Conservation (phyloP, 331 rosid species). For the Ulmus americana region DNA sequence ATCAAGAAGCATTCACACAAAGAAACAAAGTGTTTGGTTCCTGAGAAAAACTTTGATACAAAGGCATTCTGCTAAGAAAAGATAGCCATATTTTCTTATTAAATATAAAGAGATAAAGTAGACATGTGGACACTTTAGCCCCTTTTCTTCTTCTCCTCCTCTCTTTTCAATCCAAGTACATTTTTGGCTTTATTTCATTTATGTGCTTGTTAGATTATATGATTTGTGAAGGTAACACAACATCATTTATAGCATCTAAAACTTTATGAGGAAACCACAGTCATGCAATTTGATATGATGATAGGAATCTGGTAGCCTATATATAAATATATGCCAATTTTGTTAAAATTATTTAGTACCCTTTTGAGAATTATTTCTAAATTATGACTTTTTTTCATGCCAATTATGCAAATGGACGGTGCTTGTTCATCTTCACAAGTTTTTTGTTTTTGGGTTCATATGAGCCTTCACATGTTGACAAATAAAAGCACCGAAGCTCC, state of each 20-base stretch:
- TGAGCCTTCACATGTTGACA: slow-evolving; percentile 14
- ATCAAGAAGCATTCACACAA: slow-evolving; percentile 32
- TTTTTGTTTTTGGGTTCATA: slow-evolving; percentile 22
- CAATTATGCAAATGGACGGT: slow-evolving; percentile 22
- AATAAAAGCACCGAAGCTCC: slow-evolving; percentile 19
- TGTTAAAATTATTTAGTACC: background rate
- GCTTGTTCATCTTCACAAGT: slow-evolving; percentile 13
- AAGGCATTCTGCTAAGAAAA: slow-evolving; percentile 24
- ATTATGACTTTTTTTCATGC: slow-evolving; percentile 16
- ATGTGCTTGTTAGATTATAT: background rate
- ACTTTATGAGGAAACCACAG: background rate
- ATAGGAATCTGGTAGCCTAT: background rate
- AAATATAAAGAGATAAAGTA: background rate
- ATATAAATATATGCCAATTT: background rate
- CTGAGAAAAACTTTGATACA: slow-evolving; percentile 23
- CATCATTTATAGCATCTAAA: background rate
- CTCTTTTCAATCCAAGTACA: slow-evolving; percentile 10
- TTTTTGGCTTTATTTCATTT: slow-evolving; percentile 27
- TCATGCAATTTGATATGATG: background rate
- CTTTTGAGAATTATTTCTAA: background rate
- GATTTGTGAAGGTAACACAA: background rate
- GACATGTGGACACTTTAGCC: slow-evolving; percentile 17
- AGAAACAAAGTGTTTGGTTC: slow-evolving; percentile 21
- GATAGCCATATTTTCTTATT: slow-evolving; percentile 11
- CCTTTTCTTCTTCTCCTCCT: background rate